Percentiles rank a stretch among this genome's conserved stretches.
Conservation (phyloP, 1,284 basidiomycete genomes). For the Sporisorium iseilematis-ciliati region DNA sequence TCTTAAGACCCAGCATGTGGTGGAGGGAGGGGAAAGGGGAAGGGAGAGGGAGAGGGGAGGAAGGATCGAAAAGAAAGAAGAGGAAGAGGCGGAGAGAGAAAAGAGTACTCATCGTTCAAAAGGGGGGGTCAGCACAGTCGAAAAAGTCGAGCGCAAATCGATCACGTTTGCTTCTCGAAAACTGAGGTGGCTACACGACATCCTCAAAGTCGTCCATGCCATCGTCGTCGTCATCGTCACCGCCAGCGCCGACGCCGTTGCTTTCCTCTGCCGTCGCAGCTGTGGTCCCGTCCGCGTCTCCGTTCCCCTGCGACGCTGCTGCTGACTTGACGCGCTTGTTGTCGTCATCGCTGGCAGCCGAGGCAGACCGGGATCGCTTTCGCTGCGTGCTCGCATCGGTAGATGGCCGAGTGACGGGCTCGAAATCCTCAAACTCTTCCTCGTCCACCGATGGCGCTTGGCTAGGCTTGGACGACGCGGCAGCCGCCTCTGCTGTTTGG, state of each 20-base stretch:
- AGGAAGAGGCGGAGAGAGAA: background rate
- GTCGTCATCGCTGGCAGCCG: conserved; percentile 18
- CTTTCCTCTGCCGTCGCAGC: background rate
- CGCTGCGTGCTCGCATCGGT: conserved; percentile 13
- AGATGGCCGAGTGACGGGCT: conserved; percentile 20
- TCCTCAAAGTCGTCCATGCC: conserved; percentile 65
- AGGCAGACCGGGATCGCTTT: conserved; percentile 40
- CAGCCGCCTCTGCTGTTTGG: conserved; percentile 50
- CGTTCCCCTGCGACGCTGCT: conserved; percentile 6
- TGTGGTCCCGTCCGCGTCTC: background rate
- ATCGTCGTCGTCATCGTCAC: conserved; percentile 47
- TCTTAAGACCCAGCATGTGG: conserved; percentile 57
- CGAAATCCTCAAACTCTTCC: conserved; percentile 52
- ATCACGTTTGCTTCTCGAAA: conserved; percentile 10
- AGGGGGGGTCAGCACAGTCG: conserved; percentile 17
- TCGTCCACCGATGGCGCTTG: conserved; percentile 33
- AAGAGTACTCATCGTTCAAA: conserved; percentile 8
- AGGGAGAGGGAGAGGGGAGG: background rate
- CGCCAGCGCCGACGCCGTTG: conserved; percentile 10
- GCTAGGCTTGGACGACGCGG: conserved; percentile 42
- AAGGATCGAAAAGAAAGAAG: background rate
- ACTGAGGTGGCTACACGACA: conserved; percentile 50
- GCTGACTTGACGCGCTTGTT: conserved; percentile 37
- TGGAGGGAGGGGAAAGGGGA: background rate
- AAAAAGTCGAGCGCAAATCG: background rate